A percentile compares a stretch with the other conserved stretches of the same genome.
Conservation (phyloP, 331 rosid species). For the Rhamnella rubrinervis region DNA sequence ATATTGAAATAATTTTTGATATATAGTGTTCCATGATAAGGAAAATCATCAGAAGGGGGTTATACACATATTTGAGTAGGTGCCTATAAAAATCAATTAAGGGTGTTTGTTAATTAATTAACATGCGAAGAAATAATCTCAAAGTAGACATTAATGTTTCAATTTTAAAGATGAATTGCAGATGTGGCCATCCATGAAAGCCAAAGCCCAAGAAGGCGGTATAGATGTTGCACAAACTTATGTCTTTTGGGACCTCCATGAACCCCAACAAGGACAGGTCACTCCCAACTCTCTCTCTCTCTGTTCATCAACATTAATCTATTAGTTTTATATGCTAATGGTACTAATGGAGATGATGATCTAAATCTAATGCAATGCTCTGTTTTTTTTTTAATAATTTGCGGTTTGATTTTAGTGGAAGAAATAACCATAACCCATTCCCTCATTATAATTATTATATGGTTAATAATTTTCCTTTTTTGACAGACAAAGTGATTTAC, state of each 20-base stretch:
- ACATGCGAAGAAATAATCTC: no score
- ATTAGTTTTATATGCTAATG: no score
- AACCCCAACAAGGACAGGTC: slow-evolving; percentile 60
- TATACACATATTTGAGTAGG: no score
- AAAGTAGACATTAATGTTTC: no score
- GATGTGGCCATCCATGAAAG: slow-evolving; percentile 73
- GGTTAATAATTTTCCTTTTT: no score
- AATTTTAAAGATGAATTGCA: slow-evolving; percentile 11
- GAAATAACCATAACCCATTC: slow-evolving; percentile 5
- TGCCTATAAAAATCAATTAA: no score
- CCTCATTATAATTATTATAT: neutral
- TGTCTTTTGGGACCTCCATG: slow-evolving; percentile 85
- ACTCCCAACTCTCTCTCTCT: neutral
- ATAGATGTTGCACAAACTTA: slow-evolving; percentile 69
- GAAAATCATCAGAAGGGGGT: no score
- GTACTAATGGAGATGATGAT: neutral
- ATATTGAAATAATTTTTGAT: no score
- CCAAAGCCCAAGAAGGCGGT: slow-evolving; percentile 72
- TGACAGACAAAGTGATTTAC: neutral
- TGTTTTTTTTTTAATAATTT: slow-evolving; percentile 1
- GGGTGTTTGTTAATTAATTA: no score
- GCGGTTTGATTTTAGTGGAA: slow-evolving; percentile 64
- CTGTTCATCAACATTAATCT: neutral
- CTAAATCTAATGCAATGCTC: no score
- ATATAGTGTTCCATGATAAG: no score